Evolutionary conservation across 352 stramenopile species (phyloP).

Genomic region (Phytophthora pisi): DNA sequence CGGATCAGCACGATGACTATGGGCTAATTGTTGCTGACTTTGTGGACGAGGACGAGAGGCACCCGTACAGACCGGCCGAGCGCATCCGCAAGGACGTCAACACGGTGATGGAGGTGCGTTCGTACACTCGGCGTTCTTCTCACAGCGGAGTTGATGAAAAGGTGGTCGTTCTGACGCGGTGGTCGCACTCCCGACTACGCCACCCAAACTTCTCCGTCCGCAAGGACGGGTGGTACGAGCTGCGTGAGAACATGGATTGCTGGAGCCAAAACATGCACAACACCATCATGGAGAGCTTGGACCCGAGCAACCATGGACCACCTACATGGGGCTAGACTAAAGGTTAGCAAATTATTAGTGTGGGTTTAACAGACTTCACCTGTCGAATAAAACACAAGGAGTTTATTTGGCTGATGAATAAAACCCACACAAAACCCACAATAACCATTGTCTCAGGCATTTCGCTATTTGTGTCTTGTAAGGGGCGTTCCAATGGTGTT

Average conservation of each 20-base stretch:
- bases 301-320: constrained; percentile 2
- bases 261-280: constrained; percentile 52
- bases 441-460: background rate
- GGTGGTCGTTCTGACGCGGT: constrained; percentile 50
- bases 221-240: constrained; percentile 34
- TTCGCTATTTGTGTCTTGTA: constrained; percentile 4
- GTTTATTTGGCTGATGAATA: background rate
- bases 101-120: constrained; percentile 34
- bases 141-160: constrained; percentile 20
- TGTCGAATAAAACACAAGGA: background rate
- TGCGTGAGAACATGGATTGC: constrained; percentile 47
- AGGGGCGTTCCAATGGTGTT: constrained; percentile 6
- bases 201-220: constrained; percentile 36
- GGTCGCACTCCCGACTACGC: constrained; percentile 41
- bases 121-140: constrained; percentile 15
- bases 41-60: constrained; percentile 40
- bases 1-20: constrained; percentile 16
- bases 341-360: too few species aligned
- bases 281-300: constrained; percentile 40
- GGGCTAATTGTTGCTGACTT: constrained; percentile 42
- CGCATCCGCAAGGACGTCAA: constrained; percentile 42
- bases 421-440: constrained; percentile 16
- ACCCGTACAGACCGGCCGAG: constrained; percentile 34
- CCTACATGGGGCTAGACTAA: constrained; percentile 8
- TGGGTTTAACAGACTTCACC: too few species aligned